Base-by-base conservation (phyloP, 129 eudicot species). In the Dittrichia graveolens region DNA sequence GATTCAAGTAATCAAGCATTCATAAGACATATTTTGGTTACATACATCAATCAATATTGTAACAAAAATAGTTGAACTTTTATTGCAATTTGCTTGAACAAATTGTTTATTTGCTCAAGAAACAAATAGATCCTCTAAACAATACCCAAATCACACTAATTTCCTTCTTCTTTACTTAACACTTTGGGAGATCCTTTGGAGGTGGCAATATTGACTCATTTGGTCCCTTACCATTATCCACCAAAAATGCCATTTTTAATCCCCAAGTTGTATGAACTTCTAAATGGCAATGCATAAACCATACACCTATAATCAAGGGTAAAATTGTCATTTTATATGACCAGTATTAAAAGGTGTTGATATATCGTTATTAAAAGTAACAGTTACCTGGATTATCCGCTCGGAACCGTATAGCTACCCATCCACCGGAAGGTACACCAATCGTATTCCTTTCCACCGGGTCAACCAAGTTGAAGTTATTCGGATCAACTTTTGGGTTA, bases 211-310 rank as follows among this genome's bases (percentile, higher is more conserved):
- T 9, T 5, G 95, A 88, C 76, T 91, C 89, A 53, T 88, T 91
- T 41, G 97, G 85, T 12, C 95, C 92, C 14, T 85, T 85, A 3
- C 97, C 97, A 63, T 88, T 85, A 41, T 91, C 92, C 43, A 91
- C 97, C 78, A 87, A 63, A 72, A 91, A 91, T 19, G 95, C 95
- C 95, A 88, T 91, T 78, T 91, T 91, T 11, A 91, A 71, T 5
- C 97, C 95, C 97, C 97, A 88, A 43, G 89, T 87, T 19, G 97
- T 91, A 75, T 91, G 97, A 41, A 91, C 80, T 38, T 91, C 97
- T 52, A 91, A 63, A 68, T 91, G 97, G 61, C 97, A 91, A 85
- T 91, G 97, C 97, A 91, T 80, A 58, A 91, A 91, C 97, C 97
- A 91, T 41, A 91, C 91, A 45, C 95, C 97, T 91, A 46, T 15